Percentiles rank a stretch among this genome's conserved stretches.
These are phyloP conservation scores for Diplogelasinospora grovesii DNA, from an alignment of 495 filamentous ascomycete genomes.

Conservation along the genomic window DNA sequence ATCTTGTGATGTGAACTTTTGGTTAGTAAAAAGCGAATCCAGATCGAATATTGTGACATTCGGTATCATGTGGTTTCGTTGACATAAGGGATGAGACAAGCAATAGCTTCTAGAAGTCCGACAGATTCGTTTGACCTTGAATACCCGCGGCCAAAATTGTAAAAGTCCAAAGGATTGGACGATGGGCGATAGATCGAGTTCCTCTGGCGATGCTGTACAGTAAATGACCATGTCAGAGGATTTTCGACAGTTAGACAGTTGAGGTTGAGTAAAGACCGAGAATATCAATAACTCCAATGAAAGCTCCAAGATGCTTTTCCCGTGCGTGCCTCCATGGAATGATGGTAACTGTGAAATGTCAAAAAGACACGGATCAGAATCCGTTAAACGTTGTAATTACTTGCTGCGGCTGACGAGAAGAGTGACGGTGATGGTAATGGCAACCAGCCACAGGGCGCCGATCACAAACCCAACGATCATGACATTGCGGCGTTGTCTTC, in stretches of 20 bases:
- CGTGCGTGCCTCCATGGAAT: too few species aligned
- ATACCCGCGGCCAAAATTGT: too few species aligned
- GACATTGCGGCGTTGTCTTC: conserved; percentile 19
- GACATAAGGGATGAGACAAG: background rate
- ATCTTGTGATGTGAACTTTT: background rate
- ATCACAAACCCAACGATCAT: conserved; percentile 17
- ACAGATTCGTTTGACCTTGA: too few species aligned
- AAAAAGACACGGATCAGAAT: background rate
- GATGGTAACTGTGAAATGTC: background rate
- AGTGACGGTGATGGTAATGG: conserved; percentile 6
- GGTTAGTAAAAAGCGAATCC: too few species aligned
- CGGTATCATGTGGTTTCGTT: too few species aligned
- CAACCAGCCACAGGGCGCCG: conserved; percentile 12
- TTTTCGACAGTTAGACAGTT: too few species aligned
- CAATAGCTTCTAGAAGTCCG: background rate
- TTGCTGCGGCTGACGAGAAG: conserved; percentile 5
- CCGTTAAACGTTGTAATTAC: background rate
- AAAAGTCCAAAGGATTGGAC: too few species aligned
- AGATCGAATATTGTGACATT: too few species aligned
- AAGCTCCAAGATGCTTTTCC: background rate
- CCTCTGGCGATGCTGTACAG: too few species aligned
- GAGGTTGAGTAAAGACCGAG: background rate
- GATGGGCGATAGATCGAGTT: too few species aligned
- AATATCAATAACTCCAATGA: background rate
- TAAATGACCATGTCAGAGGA: too few species aligned